phyloP scores from a whole-genome alignment of 768 basidiomycete genomes.

The Cystobasidium ongulense region DNA sequence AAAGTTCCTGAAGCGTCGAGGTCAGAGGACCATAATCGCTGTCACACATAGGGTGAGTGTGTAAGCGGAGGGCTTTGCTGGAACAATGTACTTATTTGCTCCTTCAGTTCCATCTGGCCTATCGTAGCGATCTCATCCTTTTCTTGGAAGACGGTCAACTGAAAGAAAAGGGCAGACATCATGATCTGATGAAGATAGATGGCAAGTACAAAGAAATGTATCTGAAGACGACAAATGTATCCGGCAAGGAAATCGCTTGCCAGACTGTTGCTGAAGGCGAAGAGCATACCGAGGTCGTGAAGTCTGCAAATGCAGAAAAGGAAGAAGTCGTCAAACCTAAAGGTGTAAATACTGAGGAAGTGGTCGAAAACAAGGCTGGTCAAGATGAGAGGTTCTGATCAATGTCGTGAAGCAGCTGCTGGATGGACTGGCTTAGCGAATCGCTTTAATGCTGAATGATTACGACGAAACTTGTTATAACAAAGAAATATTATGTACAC shows the following conservation, averaged over 20 bases:
- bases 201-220: slow-evolving; percentile 15
- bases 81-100: not conserved
- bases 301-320: not conserved
- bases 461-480: not conserved
- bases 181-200: not conserved
- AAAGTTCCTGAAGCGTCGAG: slow-evolving; percentile 3
- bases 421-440: no score
- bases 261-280: not conserved
- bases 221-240: not conserved
- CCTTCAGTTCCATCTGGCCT: slow-evolving; percentile 6
- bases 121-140: slow-evolving; percentile 6
- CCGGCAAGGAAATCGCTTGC: not conserved
- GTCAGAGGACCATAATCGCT: not conserved
- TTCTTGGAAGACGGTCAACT: slow-evolving; percentile 7
- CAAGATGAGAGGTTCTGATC: no score
- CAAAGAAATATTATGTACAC: not conserved
- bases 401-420: no score
- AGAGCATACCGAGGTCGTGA: not conserved
- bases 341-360: no score
- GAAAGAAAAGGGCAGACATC: not conserved
- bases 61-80: not conserved
- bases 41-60: slow-evolving; percentile 4
- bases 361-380: not conserved
- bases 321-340: not conserved
- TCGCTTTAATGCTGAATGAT: not conserved